Evolutionary conservation across 2,329 filamentous ascomycete genomes (phyloP), one percentile per base, ranked within the genome.

Genomic region (Trichophyton schoenleinii): DNA sequence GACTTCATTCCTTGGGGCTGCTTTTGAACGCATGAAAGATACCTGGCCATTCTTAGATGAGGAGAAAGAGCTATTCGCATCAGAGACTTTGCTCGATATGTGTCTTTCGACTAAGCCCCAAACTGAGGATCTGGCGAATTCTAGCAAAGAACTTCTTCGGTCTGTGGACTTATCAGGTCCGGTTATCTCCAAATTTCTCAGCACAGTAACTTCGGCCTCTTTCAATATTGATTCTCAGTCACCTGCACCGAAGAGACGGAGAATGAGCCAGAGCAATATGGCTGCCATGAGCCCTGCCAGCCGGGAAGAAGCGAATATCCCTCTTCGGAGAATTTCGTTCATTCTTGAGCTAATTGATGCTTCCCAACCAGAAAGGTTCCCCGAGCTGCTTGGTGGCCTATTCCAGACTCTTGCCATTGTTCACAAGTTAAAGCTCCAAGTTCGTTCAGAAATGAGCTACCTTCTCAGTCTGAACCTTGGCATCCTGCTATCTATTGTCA

Each of bases 351-450:
- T 97, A 28, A 83, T 97, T 15, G 91, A 97, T 70, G 84, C 83
- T 57, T 92, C 91, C 2, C 82, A 84, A 53, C 87, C 89, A 0
- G 85, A 85, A 61, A 81, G 83, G 34, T 88, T 95, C 70, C 75
- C 88, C 0, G 83, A 89, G 68, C 79, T 99, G 44, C 80, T 96
- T 4, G 84, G 85, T 63, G 84, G 83, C 31, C 79, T 99, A 2
- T 99, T 97, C 75, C 85, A 87, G 61, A 82, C 89, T 0, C 81
- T 99, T n/a, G 86, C 87, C 3, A 89, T 95, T 69, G 80, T 99
- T 25, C 91, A 95, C 68, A 87, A 90, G 63, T 88, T 94, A 71
- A 87, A 89, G 71, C 83, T 85, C 28, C 83, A 92, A 62, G 84
- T 91, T 28, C 86, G 88, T 48, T 92, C 91, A 0, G 91, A 95